Conservation (phyloP, 345 rosid species). For the Euphorbia peplus region DNA sequence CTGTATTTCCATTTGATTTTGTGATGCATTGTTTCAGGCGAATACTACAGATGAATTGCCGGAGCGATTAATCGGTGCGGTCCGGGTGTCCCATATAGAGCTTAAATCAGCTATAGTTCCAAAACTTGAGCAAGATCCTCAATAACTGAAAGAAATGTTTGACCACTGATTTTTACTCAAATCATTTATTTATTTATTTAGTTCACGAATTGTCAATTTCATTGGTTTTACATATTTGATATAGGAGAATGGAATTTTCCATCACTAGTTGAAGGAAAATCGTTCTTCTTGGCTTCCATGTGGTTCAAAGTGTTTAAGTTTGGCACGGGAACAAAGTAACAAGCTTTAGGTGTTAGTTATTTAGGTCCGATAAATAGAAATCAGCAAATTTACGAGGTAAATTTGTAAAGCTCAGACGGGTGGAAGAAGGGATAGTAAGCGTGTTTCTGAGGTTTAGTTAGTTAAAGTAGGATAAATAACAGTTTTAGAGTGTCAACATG, state of each 20-base stretch:
- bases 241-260: conserved; percentile 14
- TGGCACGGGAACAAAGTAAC: background rate
- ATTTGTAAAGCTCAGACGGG: background rate
- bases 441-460: no score
- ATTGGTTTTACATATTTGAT: background rate
- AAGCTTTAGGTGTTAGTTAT: background rate
- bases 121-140: conserved; percentile 43
- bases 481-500: no score
- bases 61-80: conserved; percentile 83
- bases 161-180: conserved; percentile 7
- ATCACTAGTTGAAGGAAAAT: conserved; percentile 5
- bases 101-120: conserved; percentile 91
- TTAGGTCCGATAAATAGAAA: background rate
- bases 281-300: background rate
- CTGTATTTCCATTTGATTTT: no score
- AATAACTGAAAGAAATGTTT: conserved; percentile 8
- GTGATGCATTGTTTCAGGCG: conserved; percentile 40
- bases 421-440: no score
- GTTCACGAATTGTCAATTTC: conserved; percentile 1
- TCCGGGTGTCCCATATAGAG: conserved; percentile 88
- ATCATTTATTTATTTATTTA: conserved; percentile 23
- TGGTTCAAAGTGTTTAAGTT: background rate
- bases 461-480: no score
- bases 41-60: conserved; percentile 85
- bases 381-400: background rate